Base-by-base conservation (phyloP, 345 rosid genomes). In the Schrenkiella parvula region DNA sequence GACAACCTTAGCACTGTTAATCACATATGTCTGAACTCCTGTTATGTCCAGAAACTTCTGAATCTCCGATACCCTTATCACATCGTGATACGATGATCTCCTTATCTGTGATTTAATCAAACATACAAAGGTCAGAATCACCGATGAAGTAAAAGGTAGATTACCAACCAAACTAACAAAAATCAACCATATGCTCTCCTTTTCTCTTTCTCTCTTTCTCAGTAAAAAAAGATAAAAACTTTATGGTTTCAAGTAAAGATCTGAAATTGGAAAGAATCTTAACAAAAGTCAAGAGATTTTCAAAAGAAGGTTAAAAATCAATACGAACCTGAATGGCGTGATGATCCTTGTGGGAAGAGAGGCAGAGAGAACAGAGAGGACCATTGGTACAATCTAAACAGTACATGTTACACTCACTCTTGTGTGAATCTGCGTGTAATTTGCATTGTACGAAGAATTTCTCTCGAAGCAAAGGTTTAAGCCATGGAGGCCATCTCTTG, bases 41-140 rank as follows among this genome's bases (percentile, higher is more conserved):
- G 87, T 79, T 42, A 95, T 88, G 87, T 92, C 98, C 77, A 95
- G 65, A 52, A 85, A 84, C 41, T 89, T 95, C 82, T 89, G 96
- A 29, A 95, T 88, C 80, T 95, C 99, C 1, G 87, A 80, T 9
- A 91, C 97, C 73, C 99, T 87, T 13, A 91, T 91, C 70, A 95
- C 99, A 81, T 92, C 98, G 72, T 95, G 99, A 85, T 95, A 95
- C 1, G 98, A 95, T 2, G 99, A 95, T 76, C 99, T 88, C 81
- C 99, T 86, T 81, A 95, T 95, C 99, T 92, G 83, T 34, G 32
- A 54, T 17, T 26, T 8, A 70, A 74, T 18, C 15, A 44, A 44
- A 54, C 22, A 71, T 6, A 41, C 54, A 21, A 1, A 63, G 19
- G 29, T 35, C 48, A 77, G 31, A 44, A 46, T 44, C 37, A 42